phyloP scores from a whole-genome alignment of 768 basidiomycete genomes.

The Tylopilus sp. region DNA sequence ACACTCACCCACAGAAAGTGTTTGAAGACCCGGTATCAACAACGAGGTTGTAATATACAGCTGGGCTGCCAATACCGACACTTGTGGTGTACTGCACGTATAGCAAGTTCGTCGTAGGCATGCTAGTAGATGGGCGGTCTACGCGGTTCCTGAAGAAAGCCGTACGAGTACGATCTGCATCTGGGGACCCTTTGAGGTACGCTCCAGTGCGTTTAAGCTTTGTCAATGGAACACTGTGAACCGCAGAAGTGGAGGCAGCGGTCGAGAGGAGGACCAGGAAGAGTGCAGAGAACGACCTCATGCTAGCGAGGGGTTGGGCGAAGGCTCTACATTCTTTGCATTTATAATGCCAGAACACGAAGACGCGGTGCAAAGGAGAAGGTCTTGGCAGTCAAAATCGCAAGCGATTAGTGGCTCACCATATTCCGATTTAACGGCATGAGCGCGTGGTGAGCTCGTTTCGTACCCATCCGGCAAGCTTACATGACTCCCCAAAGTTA shows the following conservation, averaged over 20 bases:
- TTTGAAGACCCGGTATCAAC: constrained; percentile 33
- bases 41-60: constrained; percentile 27
- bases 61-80: constrained; percentile 28
- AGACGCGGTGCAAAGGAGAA: too few relatives aligned
- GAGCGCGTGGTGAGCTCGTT: too few relatives aligned
- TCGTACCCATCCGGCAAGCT: too few relatives aligned
- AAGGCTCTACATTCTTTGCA: too few relatives aligned
- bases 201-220: constrained; percentile 12
- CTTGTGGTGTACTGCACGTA: constrained; percentile 19
- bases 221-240: constrained; percentile 7
- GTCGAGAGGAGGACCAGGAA: constrained; percentile 6
- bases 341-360: too few relatives aligned
- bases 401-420: too few relatives aligned
- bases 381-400: too few relatives aligned
- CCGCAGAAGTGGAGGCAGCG: not conserved
- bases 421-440: too few relatives aligned
- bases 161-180: constrained; percentile 18
- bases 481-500: too few relatives aligned
- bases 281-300: constrained; percentile 13
- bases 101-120: constrained; percentile 12
- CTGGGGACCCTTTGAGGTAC: constrained; percentile 16
- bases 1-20: constrained; percentile 24
- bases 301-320: not conserved
- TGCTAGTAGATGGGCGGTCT: constrained; percentile 3
- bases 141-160: constrained; percentile 4